A percentile compares a stretch with the other conserved stretches of the same genome.
Evolutionary conservation across 2,329 filamentous ascomycete genomes (phyloP).

Genomic region (Aspergillus phoenicis): DNA sequence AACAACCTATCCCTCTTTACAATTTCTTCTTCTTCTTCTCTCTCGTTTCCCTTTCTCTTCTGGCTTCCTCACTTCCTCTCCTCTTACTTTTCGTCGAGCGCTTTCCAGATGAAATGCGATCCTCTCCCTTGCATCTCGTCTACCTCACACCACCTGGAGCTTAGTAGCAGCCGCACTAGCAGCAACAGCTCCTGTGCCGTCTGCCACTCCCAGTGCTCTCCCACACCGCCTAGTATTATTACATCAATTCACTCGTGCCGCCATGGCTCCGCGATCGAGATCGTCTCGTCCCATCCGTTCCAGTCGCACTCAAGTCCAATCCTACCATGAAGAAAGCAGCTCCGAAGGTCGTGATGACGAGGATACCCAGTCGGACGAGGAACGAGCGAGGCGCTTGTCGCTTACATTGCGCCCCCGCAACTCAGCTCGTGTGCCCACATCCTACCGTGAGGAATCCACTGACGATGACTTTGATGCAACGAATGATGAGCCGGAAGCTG

Average conservation of each 20-base stretch:
- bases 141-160: conserved; percentile 1
- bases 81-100: not conserved
- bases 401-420: conserved; percentile 36
- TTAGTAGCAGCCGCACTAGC: not conserved
- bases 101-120: not conserved
- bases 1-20: not conserved
- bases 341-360: conserved; percentile 32
- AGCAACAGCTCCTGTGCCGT: conserved; percentile 21
- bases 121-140: not conserved
- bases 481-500: conserved; percentile 19
- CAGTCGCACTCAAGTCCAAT: conserved; percentile 38
- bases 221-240: conserved; percentile 7
- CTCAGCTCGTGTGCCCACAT: conserved; percentile 27
- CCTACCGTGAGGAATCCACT: conserved; percentile 41
- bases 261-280: conserved; percentile 34
- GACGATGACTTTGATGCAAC: conserved; percentile 29
- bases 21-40: not conserved
- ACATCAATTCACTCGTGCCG: not conserved
- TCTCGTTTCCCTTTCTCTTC: not conserved
- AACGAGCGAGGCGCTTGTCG: conserved; percentile 22
- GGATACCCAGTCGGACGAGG: conserved; percentile 16
- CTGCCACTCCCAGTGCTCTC: conserved; percentile 9
- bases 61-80: not conserved
- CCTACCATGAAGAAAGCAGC: conserved; percentile 42
- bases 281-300: conserved; percentile 39